Evolutionary conservation across 108 stramenopile genomes (phyloP), one percentile per base, ranked within the genome.

Genomic region (Skeletonema grethae): DNA sequence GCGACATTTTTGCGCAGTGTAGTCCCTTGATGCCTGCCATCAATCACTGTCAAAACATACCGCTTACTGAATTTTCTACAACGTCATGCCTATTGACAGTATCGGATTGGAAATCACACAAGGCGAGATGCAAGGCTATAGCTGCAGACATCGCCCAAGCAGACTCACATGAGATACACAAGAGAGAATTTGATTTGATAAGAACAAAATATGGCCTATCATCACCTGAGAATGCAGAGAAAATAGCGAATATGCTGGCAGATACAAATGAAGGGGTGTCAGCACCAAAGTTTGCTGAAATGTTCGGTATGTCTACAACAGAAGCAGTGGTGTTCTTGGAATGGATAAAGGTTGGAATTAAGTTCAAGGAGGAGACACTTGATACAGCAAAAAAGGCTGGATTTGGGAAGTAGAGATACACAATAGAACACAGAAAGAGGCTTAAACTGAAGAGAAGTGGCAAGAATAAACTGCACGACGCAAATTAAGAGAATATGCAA

Each of bases 291-390:
- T 90, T 90, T 70, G 85, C 89, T 5, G 76, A 81, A 55, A 85
- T 83, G 65, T 90, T 88, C 65, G 86, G 89, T 10, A 88, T 84
- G 84, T 45, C 82, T 13, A 72, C 80, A 24, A 79, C 78, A 65
- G 89, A 90, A 73, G 89, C 89, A 2, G 87, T 90, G 0, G 87
- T 90, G n/a, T 88, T 90, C 67, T 75, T 90, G 53, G 89, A 88
- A 78, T 90, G 89, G 89, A 87, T 90, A 43, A 88, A 90, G 50
- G 84, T 88, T 45, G 89, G 89, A 53, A 75, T 90, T 45, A 83
- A 90, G 41, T 90, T 90, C 70, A 90, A 90, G 63, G 82, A 87
- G 65, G 63, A 87, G 73, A 64, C 84, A 2, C 63, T 90, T 15
- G 85, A 87, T 77, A 74, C 64, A 20, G 83, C 87, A 13, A 90